Evolutionary conservation across 225 moss, liverwort and hornwort species (phyloP), one percentile per base, ranked within the genome.

Genomic region (Ulota crispa): DNA sequence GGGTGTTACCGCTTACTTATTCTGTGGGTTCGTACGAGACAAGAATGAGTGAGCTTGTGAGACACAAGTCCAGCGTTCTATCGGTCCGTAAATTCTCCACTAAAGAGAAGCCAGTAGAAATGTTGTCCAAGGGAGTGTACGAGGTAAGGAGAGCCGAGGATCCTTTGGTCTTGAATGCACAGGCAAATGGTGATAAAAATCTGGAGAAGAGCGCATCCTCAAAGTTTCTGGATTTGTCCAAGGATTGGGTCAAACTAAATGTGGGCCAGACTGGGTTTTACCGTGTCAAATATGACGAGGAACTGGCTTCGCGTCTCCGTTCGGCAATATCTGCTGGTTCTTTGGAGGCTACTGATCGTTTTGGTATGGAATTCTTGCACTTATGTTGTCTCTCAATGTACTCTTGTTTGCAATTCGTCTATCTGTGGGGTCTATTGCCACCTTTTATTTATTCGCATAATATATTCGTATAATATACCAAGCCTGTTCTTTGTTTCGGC

Each of bases 211-310:
- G 64, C 19, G 43, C 27, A 3, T 78, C 81, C 21, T 62, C 81
- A 15, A 54, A 82, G 8, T 84, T 64, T 84, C 13, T 72, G 72
- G 85, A 91, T 76, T 2, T 85, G 70, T 45, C 79, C 73, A 80
- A 86, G 83, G 89, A 84, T 62, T 93, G 93, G 93, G 78, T 93
- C 73, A 93, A 93, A 80, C 73, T 93, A 53, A 93, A 93, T 57
- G 88, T 92, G 76, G 90, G 93, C 76, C 93, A 93, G 84, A 87
- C 92, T 84, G 93, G 93, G 26, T 93, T 93, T 75, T 93, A 93
- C 79, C 87, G 93, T 70, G 92, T 93, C 60, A 88, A 93, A 68
- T 93, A 93, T 67, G 90, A 93, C 76, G 88, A 87, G 47, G 87
- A 90, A 73, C 86, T 93, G 80, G 92, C 93, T 62, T 87, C 87